Percentiles rank a stretch among this genome's conserved stretches.
These are phyloP conservation scores for Trematosphaeria pertusa DNA, from an alignment of 2,329 filamentous ascomycete genomes.

Conservation along the genomic window DNA sequence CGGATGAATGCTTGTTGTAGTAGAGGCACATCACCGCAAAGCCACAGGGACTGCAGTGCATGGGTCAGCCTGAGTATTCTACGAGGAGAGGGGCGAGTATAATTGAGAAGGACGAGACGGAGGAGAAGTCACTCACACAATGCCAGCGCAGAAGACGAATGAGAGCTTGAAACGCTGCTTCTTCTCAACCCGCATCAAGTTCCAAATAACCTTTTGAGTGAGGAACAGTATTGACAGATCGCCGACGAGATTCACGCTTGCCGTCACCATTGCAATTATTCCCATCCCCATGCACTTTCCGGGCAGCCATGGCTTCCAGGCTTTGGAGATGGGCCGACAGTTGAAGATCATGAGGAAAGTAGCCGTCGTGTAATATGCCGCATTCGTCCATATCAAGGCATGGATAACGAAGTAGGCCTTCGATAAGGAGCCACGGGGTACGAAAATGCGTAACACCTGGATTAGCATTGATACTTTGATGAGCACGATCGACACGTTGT, in stretches of 20 bases:
- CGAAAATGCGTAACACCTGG: conserved; percentile 21
- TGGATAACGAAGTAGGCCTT: conserved; percentile 18
- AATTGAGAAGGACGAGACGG: background rate
- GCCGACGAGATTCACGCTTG: conserved; percentile 14
- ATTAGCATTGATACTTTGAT: conserved; percentile 23
- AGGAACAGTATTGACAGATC: conserved; percentile 18
- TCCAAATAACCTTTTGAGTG: conserved; percentile 21
- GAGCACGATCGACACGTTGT: conserved; percentile 20
- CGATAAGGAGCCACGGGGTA: conserved; percentile 19
- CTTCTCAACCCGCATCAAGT: conserved; percentile 13
- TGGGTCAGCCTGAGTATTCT: too few relatives aligned
- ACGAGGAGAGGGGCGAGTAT: too few relatives aligned
- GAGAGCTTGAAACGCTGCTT: conserved; percentile 15
- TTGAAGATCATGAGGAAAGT: conserved; percentile 18
- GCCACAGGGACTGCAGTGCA: conserved; percentile 15
- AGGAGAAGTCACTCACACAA: conserved; percentile 15
- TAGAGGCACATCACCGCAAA: conserved; percentile 21
- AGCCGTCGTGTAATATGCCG: conserved; percentile 12
- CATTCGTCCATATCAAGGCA: conserved; percentile 14
- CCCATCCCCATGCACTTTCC: conserved; percentile 18
- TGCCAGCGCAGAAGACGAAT: conserved; percentile 20
- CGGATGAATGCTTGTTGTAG: conserved; percentile 15
- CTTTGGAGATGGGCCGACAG: conserved; percentile 17
- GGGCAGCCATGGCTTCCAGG: conserved; percentile 18
- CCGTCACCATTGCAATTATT: conserved; percentile 13